Evolutionary conservation across 805 yeast genomes (phyloP), one percentile per base, ranked within the genome.

Genomic region (Barnettozyma californica): DNA sequence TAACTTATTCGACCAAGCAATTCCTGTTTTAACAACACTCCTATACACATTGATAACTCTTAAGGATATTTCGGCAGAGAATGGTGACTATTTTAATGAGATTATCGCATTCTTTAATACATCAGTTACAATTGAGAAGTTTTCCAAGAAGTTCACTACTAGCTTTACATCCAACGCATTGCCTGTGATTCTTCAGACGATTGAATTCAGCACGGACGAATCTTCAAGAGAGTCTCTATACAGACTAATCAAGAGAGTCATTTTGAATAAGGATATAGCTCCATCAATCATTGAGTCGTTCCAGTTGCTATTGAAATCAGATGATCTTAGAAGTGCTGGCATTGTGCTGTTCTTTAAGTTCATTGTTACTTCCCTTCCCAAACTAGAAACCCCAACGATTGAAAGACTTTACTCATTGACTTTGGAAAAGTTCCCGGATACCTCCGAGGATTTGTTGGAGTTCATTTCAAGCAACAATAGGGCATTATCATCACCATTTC

Each of bases 401-500:
- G 88, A 84, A 60, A 62, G 67, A 2, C 56, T 79, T 1, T 82
- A 74, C 58, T 61, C 67, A n/a, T 49, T 63, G 2, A 67, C 83
- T 9, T 68, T 72, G 0, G 51, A 60, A 2, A 57, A 65, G 11
- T 71, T 68, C 50, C 74, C 76, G 2, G 53, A 56, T 0, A 59
- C 73, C 21, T 64, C 81, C 0, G 73, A 76, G n/a, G 37, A 54
- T 0, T 59, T 83, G 19, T 64, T 84, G 37, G 62, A 63, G 8
- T 66, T 68, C n/a, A 63, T 84, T n/a, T 68, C 81, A 1, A 51
- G 64, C 1, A 68, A 74, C 18, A 81, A 80, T 52, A 80, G 75
- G 55, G 68, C 81, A 0, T 60, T 84, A 31, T 76, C 88, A 0
- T 67, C 74, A 4, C 66, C 68, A 1, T 83, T 84, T 54, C 64